Percentiles rank a stretch among this genome's conserved stretches.
phyloP scores from a whole-genome alignment of 345 rosid species.

The Erodium maritimum region DNA sequence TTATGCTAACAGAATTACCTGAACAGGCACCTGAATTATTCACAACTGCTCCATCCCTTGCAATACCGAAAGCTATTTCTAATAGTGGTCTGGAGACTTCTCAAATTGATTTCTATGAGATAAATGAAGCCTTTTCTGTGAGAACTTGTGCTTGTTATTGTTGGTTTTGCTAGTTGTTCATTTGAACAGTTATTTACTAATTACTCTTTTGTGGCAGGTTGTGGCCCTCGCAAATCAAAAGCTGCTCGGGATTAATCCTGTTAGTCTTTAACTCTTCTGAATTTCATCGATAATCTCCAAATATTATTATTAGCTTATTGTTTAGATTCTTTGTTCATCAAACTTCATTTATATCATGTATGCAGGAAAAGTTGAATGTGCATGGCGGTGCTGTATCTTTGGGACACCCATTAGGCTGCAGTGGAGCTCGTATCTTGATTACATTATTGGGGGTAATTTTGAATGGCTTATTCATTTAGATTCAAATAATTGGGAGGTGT shows the following conservation, averaged over 20 bases:
- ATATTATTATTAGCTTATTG: neutral
- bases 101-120: constrained; percentile 83
- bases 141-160: constrained; percentile 13
- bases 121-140: constrained; percentile 94
- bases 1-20: constrained; percentile 10
- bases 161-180: constrained; percentile 1
- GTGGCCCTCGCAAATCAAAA: constrained; percentile 81
- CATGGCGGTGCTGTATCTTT: constrained; percentile 92
- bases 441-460: constrained; percentile 76
- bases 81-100: constrained; percentile 73
- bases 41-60: constrained; percentile 84
- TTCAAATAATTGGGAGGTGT: neutral
- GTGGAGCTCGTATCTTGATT: constrained; percentile 89
- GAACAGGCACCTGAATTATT: constrained; percentile 76
- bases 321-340: neutral
- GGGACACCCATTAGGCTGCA: constrained; percentile 97
- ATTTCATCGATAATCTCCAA: neutral
- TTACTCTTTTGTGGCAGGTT: constrained; percentile 35
- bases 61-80: constrained; percentile 81
- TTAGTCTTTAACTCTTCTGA: constrained; percentile 26
- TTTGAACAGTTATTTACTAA: neutral
- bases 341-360: neutral
- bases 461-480: neutral
- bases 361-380: constrained; percentile 62
- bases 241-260: constrained; percentile 65